Percentiles rank a stretch among this genome's conserved stretches.
Evolutionary conservation across 2,329 filamentous ascomycete species (phyloP).

Genomic region (Alternaria metachromatica): DNA sequence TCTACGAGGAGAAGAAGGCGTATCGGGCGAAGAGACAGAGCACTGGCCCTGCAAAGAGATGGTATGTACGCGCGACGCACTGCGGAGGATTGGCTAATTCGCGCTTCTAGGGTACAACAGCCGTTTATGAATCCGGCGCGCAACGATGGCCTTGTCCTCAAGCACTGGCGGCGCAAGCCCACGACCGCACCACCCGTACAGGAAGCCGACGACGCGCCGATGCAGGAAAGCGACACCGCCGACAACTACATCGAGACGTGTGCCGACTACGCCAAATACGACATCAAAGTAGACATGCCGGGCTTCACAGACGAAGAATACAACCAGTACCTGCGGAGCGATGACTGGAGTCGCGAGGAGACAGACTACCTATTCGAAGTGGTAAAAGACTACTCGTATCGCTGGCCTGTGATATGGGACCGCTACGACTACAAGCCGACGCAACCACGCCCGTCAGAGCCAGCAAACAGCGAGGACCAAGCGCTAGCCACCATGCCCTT

Average conservation of each 20-base stretch:
- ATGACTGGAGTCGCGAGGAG: conserved; percentile 89
- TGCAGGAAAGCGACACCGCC: conserved; percentile 45
- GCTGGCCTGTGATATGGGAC: conserved; percentile 92
- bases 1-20: conserved; percentile 50
- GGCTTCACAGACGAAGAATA: conserved; percentile 90
- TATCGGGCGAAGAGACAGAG: conserved; percentile 49
- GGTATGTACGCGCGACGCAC: conserved; percentile 26
- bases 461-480: conserved; percentile 27
- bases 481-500: conserved; percentile 44
- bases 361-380: conserved; percentile 87
- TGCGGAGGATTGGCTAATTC: conserved; percentile 16
- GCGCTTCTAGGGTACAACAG: conserved; percentile 38
- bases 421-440: conserved; percentile 77
- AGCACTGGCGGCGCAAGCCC: conserved; percentile 78
- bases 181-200: conserved; percentile 38
- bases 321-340: conserved; percentile 71
- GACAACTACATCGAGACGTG: conserved; percentile 53
- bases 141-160: conserved; percentile 71
- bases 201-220: conserved; percentile 40
- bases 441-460: conserved; percentile 31
- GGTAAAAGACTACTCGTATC: conserved; percentile 79
- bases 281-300: conserved; percentile 78
- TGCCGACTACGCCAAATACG: conserved; percentile 81
- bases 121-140: conserved; percentile 81
- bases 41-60: conserved; percentile 49